Evolutionary conservation across 495 filamentous ascomycete species (phyloP).

Genomic region (Baudoinia panamericana): DNA sequence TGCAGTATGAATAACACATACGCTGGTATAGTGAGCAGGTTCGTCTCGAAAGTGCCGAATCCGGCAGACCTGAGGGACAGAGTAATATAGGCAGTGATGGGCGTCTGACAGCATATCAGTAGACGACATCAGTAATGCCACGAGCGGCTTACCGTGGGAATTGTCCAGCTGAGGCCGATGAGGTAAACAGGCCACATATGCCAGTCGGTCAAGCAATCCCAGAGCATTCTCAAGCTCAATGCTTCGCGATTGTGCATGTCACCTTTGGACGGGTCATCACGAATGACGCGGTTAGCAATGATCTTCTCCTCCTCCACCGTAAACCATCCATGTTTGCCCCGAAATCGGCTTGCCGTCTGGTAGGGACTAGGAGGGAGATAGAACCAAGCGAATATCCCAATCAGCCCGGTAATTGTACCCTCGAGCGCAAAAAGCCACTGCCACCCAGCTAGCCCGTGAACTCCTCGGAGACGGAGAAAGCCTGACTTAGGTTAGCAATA

Average conservation of each 20-base stretch:
- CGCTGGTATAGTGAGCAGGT: conserved; percentile 20
- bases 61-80: conserved; percentile 32
- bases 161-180: conserved; percentile 33
- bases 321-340: conserved; percentile 48
- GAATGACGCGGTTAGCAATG: conserved; percentile 47
- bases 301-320: conserved; percentile 45
- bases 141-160: too few species aligned
- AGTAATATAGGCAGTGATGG: conserved; percentile 31
- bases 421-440: conserved; percentile 41
- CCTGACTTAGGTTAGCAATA: too few species aligned
- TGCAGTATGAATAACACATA: conserved; percentile 33
- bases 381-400: conserved; percentile 40
- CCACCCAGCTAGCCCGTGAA: conserved; percentile 39
- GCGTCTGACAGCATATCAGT: too few species aligned
- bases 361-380: conserved; percentile 38
- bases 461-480: conserved; percentile 38
- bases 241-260: conserved; percentile 50
- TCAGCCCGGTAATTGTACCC: conserved; percentile 38
- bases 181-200: conserved; percentile 49
- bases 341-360: conserved; percentile 42
- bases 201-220: conserved; percentile 39
- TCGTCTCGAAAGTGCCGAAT: conserved; percentile 33
- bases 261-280: conserved; percentile 52
- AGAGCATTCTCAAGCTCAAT: conserved; percentile 35
- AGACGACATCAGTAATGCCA: too few species aligned